Base-by-base conservation (phyloP, 2,329 filamentous ascomycete genomes). In the Falciphora oryzae region DNA sequence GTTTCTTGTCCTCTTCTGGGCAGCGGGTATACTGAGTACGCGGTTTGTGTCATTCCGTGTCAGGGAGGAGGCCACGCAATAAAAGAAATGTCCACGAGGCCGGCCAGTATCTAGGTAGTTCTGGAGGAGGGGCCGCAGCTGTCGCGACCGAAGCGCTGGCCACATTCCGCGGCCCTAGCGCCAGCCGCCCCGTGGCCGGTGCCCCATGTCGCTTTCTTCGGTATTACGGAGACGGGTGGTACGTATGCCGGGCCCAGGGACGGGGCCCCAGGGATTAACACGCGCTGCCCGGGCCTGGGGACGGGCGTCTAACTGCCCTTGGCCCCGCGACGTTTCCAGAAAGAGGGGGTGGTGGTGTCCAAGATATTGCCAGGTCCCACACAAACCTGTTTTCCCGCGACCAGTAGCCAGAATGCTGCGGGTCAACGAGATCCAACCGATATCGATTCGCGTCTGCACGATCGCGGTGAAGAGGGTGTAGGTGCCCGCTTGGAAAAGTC, bases 381-480 rank as follows among this genome's bases (percentile, higher is more conserved):
- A 50, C 16, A 53, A 53, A 53, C 18, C 44, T n/a, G 18, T 8
- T n/a, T n/a, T 53, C 18, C 14, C 44, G 18, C 7, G 6, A 11
- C 22, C 18, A 22, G 22, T 10, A n/a, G n/a, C 44, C 22, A n/a
- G 44, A 53, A n/a, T n/a, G 4, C 44, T 53, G 22, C 44, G 44
- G 18, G n/a, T 53, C 44, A 53, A 53, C 44, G 44, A 53, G 44
- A n/a, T 53, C 44, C 44, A 53, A 53, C 44, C 44, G 44, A 62
- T 53, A 57, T 63, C 62, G 62, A 59, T 59, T 63, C 62, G 62
- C 56, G 38, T 63, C 29, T 63, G 62, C 62, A 56, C 44, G 62
- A 63, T 63, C 62, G n/a, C n/a, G 56, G 31, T 25, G 53, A 57
- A 63, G 44, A 50, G 44, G 44, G 57, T 63, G 31, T 56, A 25